Percentiles rank a stretch among this genome's conserved stretches.
phyloP scores from a whole-genome alignment of 2,329 filamentous ascomycete genomes.

The Aureobasidium musti region DNA sequence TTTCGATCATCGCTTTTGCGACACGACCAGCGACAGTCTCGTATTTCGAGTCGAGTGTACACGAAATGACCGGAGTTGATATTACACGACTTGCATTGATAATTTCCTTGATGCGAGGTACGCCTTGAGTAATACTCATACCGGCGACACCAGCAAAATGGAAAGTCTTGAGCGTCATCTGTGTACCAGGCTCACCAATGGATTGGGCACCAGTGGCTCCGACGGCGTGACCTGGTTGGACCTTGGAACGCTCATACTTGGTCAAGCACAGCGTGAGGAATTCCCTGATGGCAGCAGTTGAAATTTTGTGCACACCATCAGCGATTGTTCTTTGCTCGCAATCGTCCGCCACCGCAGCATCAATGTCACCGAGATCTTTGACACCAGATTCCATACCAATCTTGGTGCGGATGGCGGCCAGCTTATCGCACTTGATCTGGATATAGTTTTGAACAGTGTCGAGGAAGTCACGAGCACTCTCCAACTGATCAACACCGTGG shows the following conservation, averaged over 20 bases:
- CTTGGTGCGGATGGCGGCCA: constrained; percentile 36
- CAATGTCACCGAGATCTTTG: constrained; percentile 11
- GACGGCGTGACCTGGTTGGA: constrained; percentile 93
- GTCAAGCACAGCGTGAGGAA: constrained; percentile 82
- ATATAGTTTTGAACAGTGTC: constrained; percentile 75
- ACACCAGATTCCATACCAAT: constrained; percentile 27
- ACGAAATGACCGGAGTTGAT: constrained; percentile 87
- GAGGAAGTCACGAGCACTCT: constrained; percentile 81
- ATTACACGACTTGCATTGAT: constrained; percentile 97
- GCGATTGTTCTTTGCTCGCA: constrained; percentile 43
- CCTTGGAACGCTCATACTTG: constrained; percentile 88
- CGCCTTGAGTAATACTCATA: constrained; percentile 99
- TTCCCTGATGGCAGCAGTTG: constrained; percentile 66
- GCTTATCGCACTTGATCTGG: constrained; percentile 36
- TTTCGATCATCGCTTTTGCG: constrained; percentile 91
- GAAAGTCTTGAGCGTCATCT: constrained; percentile 99
- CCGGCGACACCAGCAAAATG: constrained; percentile 99
- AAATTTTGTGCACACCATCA: constrained; percentile 82
- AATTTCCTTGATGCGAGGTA: constrained; percentile 99
- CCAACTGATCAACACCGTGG: constrained; percentile 57
- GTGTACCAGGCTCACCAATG: constrained; percentile 95
- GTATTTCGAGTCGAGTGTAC: constrained; percentile 74
- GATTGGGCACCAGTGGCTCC: constrained; percentile 96
- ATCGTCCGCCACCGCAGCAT: constrained; percentile 26
- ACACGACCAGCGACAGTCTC: constrained; percentile 80